Evolutionary conservation across 2,329 filamentous ascomycete genomes (phyloP), one percentile per base, ranked within the genome.

Genomic region (Ophiostoma populinum): DNA sequence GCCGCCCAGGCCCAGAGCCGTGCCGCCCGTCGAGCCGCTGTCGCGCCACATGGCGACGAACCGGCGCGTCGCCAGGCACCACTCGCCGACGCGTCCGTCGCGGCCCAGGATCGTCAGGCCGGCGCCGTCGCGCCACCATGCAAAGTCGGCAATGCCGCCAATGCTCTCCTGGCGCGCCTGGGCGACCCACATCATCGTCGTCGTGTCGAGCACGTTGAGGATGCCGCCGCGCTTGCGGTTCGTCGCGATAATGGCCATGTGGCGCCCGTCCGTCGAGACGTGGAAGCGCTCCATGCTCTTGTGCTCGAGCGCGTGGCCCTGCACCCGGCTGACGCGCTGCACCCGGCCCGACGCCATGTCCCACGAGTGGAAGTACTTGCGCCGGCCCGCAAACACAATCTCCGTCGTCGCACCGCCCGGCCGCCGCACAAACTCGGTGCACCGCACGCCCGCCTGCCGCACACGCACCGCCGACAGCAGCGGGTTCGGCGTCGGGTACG

Each of bases 361-460:
- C 90, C 90, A 98, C 45, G 79, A 75, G 57, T 95, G 90, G 56
- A 95, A 94, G 61, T 85, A 95, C 43, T 75, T 75, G 33, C 90
- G 73, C 24, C 87, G 77, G 24, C 86, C 86, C 13, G 85, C 80
- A 40, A 94, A 80, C 54, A 93, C 81, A 45, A 98, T 79, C 46
- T 78, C n/a, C n/a, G n/a, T n/a, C 78, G 42, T 36, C 30, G 36
- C 28, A 18, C 29, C 33, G 22, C 10, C 15, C 11, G 9, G 79
- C 75, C 21, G 27, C 21, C 40, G 79, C 38, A 85, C 63, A 55
- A 98, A 95, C 24, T 79, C 70, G 6, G 86, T 83, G 9, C 79
- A 83, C 39, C 78, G 73, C 35, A 98, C 66, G n/a, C 86, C 80
- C 1, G 85, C 87, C 43, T 72, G 70, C 49, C 76, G 77, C 49